Evolutionary conservation across 768 basidiomycete species (phyloP).

Genomic region (Tricholoma matsutake): DNA sequence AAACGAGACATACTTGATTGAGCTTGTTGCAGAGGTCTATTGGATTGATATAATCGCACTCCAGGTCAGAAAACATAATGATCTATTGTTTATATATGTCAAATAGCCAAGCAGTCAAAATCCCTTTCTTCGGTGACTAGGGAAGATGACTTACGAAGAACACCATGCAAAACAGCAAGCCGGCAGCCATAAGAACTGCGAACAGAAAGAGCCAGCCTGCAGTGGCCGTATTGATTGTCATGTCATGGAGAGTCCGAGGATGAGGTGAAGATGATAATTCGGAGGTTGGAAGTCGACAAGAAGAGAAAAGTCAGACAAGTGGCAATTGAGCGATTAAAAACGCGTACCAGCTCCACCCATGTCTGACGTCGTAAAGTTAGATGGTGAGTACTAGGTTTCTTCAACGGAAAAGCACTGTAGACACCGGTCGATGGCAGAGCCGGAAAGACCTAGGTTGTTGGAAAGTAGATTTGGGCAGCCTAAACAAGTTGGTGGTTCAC

Average conservation of each 20-base stretch:
- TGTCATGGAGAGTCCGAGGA: not conserved
- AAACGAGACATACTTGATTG: conserved; percentile 68
- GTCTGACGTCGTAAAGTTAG: conserved; percentile 10
- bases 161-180: conserved; percentile 96
- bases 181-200: conserved; percentile 92
- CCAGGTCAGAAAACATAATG: conserved; percentile 99
- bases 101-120: not conserved
- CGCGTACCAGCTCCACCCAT: conserved; percentile 44
- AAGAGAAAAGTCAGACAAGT: conserved; percentile 4
- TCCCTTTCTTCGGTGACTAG: not conserved
- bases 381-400: not conserved
- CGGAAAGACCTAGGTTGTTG: not conserved
- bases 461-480: not conserved
- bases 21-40: conserved; percentile 99
- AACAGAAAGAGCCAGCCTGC: conserved; percentile 97
- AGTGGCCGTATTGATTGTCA: conserved; percentile 5
- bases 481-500: not conserved
- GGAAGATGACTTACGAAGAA: conserved; percentile 79
- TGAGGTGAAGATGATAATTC: not conserved
- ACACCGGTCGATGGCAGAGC: not conserved
- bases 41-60: conserved; percentile 99
- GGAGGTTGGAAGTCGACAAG: not conserved
- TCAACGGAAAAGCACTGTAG: not conserved
- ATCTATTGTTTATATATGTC: conserved; percentile 53
- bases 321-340: conserved; percentile 9